Base-by-base conservation (phyloP, 768 basidiomycete species). In the Podaxis mareebaensis region DNA sequence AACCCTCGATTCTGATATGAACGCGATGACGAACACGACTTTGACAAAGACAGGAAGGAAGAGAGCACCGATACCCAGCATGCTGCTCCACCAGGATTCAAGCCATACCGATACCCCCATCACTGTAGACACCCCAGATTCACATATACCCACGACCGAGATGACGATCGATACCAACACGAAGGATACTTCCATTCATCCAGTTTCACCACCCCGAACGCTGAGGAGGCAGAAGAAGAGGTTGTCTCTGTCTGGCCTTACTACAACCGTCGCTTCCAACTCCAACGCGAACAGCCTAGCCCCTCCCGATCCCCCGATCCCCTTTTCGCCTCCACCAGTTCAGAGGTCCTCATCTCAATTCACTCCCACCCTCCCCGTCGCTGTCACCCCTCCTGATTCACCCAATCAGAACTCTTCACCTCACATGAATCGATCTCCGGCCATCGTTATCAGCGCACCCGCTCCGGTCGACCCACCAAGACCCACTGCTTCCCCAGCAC, bases 1-100 rank as follows among this genome's bases (percentile, higher is more conserved):
- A 15, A 30, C 46, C 33, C 7, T 4, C 11, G 33, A 49, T 30
- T 38, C 24, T 22, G 24, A 57, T 28, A 63, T 55, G 22, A 28
- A 48, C 15, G 28, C 38, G 11, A 63, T 17, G 53, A 48, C 26
- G 7, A 55, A 55, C 13, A 62, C 53, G 46, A 55, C 46, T 48
- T 22, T 55, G 22, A 63, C 46, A 36, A 63, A 63, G 44, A n/a
- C 33, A 11, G 42, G 36, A 13, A 38, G 40, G 13, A 56, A 49
- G 36, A 63, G 61, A 51, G 44, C 55, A 39, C 54, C 61, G 26
- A 63, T 63, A 39, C 61, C 61, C 61, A 63, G 38, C 46, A 56
- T 57, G 26, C 38, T 56, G 46, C 54, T 63, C 36, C 22, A 57
- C 54, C 53, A 56, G 17, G 55, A 51, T 17, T 38, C 54, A 20